These are phyloP conservation scores for Aspergillus kassunensis DNA, from an alignment of 495 filamentous ascomycete species.

Conservation along the genomic window DNA sequence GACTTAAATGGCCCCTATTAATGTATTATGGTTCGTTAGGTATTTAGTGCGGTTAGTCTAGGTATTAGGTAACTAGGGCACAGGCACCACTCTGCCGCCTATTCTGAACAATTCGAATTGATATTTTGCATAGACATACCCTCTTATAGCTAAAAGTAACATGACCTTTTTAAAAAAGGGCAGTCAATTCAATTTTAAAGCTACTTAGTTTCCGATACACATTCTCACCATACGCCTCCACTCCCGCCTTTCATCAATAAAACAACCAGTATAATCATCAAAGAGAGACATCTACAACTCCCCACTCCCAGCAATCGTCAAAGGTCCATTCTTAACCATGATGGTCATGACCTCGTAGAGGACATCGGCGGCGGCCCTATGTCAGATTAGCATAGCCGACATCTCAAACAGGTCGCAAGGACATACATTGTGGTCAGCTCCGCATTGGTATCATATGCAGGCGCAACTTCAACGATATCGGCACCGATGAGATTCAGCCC, in stretches of 20 bases:
- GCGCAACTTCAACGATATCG: slow-evolving; percentile 75
- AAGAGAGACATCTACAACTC: slow-evolving; percentile 2
- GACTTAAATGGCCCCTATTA: not conserved
- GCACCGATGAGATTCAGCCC: slow-evolving; percentile 74
- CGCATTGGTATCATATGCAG: slow-evolving; percentile 65
- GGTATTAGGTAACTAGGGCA: too few species aligned
- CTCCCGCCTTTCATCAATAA: too few species aligned
- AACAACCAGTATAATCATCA: too few species aligned
- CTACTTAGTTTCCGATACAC: too few species aligned
- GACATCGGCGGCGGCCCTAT: slow-evolving; percentile 59
- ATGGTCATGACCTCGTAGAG: slow-evolving; percentile 63
- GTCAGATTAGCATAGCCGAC: not conserved
- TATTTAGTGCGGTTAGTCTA: slow-evolving; percentile 20
- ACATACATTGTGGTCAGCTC: slow-evolving; percentile 59
- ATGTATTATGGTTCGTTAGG: not conserved
- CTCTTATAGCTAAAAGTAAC: too few species aligned
- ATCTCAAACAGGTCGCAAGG: not conserved
- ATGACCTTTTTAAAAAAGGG: too few species aligned
- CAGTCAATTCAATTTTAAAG: too few species aligned
- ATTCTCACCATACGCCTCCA: too few species aligned
- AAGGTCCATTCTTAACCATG: slow-evolving; percentile 60
- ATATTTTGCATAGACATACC: too few species aligned
- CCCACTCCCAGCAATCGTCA: slow-evolving; percentile 10
- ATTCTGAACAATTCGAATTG: too few species aligned
- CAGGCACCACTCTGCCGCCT: too few species aligned